These are phyloP conservation scores for Pisolithus thermaeus DNA, from an alignment of 1,284 basidiomycete genomes.

Conservation along the genomic window DNA sequence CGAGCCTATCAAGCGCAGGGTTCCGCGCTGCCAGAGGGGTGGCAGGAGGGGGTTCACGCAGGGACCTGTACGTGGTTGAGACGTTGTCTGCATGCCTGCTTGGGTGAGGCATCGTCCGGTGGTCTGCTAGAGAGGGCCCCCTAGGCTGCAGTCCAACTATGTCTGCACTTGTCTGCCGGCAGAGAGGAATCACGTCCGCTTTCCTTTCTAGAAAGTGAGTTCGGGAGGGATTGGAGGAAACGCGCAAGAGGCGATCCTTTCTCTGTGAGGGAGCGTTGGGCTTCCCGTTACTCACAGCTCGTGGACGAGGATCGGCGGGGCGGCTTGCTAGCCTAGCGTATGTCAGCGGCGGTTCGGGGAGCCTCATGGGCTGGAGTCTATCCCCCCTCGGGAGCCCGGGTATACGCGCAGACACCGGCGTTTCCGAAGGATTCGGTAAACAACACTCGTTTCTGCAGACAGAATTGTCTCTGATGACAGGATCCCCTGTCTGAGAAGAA, in stretches of 20 bases:
- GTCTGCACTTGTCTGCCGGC: constrained; percentile 8
- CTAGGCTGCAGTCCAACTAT: constrained; percentile 16
- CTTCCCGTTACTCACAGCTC: neutral
- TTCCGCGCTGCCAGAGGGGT: constrained; percentile 9
- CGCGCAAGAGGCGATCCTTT: neutral
- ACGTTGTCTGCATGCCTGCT: constrained; percentile 5
- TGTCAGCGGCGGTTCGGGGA: neutral
- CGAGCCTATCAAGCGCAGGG: constrained; percentile 29
- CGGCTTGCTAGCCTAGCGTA: neutral
- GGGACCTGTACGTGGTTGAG: constrained; percentile 14
- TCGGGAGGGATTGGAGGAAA: neutral
- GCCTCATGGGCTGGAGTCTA: neutral
- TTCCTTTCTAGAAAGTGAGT: neutral
- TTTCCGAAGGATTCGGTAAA: neutral
- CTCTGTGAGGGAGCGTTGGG: neutral
- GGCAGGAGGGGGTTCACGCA: no score
- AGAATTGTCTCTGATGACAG: neutral
- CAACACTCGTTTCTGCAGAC: neutral
- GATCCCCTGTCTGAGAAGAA: constrained; percentile 1
- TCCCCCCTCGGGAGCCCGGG: neutral
- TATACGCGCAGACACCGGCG: neutral
- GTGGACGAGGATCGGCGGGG: neutral
- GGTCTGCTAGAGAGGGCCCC: constrained; percentile 20
- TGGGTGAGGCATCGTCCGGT: neutral
- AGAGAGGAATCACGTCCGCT: constrained; percentile 3